Evolutionary conservation across 352 stramenopile species (phyloP), one percentile per base, ranked within the genome.

Genomic region (Phytophthora capsici): DNA sequence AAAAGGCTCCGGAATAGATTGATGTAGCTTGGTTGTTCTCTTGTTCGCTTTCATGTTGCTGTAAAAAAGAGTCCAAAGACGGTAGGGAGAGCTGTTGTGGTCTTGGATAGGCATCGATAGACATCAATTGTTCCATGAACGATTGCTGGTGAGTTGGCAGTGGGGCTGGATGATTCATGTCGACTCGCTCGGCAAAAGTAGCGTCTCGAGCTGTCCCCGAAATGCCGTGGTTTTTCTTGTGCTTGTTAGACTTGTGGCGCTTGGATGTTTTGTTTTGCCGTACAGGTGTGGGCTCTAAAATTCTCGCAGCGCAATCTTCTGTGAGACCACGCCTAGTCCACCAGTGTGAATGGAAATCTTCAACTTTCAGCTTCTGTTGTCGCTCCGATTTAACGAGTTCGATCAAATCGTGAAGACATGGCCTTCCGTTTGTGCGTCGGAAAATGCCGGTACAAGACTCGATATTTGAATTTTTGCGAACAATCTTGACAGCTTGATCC

Each of bases 271-370:
- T n/a, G n/a, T n/a, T n/a, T n/a, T n/a, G n/a, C 14, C 4, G 19
- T 0, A 28, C 0, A 4, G 40, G 22, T 2, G 26, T 38, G 14
- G 26, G 23, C 16, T 59, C 26, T 8, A 59, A 23, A 0, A 51
- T 13, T n/a, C n/a, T 17, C 8, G 19, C 41, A 6, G 6, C 2
- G 3, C 3, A 17, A 22, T 50, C 17, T 23, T 59, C 38, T 3
- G 25, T 36, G 23, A 37, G 26, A 10, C 26, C 52, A n/a, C 26
- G 40, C 6, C 52, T 5, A 9, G 26, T 59, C 26, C 34, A 12
- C 12, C 57, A 58, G 28, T 65, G 57, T 13, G 14, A 1, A 52
- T 57, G 26, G 13, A 52, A 65, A 14, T 58, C 8, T 19, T 57
- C 2, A 1, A 43, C 14, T 4, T 25, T 4, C 7, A 65, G 40